These are phyloP conservation scores for Auricularia heimuer DNA, from an alignment of 768 basidiomycete genomes.

Conservation along the genomic window DNA sequence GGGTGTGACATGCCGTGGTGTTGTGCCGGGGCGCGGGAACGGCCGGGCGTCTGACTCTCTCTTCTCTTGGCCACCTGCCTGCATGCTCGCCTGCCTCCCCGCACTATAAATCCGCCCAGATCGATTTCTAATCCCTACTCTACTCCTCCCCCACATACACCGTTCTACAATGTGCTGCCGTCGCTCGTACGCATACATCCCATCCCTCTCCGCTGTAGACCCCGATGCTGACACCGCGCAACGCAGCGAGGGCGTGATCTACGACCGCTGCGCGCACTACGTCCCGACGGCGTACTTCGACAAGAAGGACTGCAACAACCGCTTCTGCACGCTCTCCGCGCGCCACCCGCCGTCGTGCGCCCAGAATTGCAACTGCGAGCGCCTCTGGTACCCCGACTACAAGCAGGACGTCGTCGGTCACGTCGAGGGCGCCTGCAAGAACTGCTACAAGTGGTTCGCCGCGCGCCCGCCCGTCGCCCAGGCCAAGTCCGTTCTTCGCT, in stretches of 20 bases:
- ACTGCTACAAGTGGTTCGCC: background rate
- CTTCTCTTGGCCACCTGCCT: background rate
- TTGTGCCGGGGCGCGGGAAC: slow-evolving; percentile 9
- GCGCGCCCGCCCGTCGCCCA: background rate
- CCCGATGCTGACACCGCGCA: slow-evolving; percentile 17
- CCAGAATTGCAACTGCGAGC: slow-evolving; percentile 33
- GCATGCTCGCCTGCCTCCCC: background rate
- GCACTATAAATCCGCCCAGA: background rate
- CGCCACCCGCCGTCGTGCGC: slow-evolving; percentile 32
- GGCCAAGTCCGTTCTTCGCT: background rate
- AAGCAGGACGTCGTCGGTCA: slow-evolving; percentile 51
- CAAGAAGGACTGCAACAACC: slow-evolving; percentile 47
- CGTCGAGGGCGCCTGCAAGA: background rate
- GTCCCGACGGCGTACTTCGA: slow-evolving; percentile 5
- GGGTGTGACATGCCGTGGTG: slow-evolving; percentile 8
- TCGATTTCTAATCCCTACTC: background rate
- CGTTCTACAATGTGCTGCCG: slow-evolving; percentile 19
- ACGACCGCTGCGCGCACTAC: slow-evolving; percentile 14
- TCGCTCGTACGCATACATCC: background rate
- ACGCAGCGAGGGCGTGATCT: slow-evolving; percentile 45
- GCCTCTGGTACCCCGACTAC: slow-evolving; percentile 36
- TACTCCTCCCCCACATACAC: slow-evolving; percentile 8
- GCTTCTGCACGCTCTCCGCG: slow-evolving; percentile 31
- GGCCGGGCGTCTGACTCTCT: background rate
- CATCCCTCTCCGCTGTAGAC: no score